phyloP scores from a whole-genome alignment of 768 basidiomycete genomes.

The Leccinum sublutescens region DNA sequence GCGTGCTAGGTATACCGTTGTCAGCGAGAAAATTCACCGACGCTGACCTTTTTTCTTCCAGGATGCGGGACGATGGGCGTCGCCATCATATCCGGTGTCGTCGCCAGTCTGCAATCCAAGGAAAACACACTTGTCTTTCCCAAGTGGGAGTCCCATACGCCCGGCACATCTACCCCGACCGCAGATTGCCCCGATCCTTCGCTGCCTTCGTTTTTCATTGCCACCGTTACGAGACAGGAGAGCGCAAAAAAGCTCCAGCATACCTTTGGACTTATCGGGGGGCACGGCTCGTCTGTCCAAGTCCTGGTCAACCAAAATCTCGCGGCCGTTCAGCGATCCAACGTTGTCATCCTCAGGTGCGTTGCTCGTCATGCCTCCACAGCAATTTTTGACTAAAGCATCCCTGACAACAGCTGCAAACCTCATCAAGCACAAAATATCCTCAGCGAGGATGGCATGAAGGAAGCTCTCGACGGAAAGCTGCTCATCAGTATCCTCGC shows the following conservation, averaged over 20 bases:
- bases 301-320: constrained; percentile 71
- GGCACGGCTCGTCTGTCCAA: constrained; percentile 65
- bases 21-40: constrained; percentile 5
- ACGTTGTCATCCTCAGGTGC: constrained; percentile 89
- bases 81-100: constrained; percentile 89
- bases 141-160: constrained; percentile 70
- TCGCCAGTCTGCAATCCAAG: constrained; percentile 71
- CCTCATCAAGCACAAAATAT: constrained; percentile 83
- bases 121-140: constrained; percentile 27
- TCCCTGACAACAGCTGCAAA: constrained; percentile 67
- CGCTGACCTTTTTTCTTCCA: constrained; percentile 29
- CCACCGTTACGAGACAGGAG: constrained; percentile 81
- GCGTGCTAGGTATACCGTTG: constrained; percentile 63
- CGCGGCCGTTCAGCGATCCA: constrained; percentile 63
- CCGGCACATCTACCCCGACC: constrained; percentile 73
- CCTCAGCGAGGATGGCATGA: constrained; percentile 70
- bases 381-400: constrained; percentile 1
- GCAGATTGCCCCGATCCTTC: constrained; percentile 55
- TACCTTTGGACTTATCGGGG: constrained; percentile 58
- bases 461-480: constrained; percentile 83
- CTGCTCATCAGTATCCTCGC: constrained; percentile 96
- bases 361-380: constrained; percentile 19
- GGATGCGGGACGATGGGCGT: constrained; percentile 99
- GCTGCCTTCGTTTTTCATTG: constrained; percentile 76
- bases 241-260: constrained; percentile 63